phyloP scores from a whole-genome alignment of 805 yeast species.

The Myxozyma mucilagina region DNA sequence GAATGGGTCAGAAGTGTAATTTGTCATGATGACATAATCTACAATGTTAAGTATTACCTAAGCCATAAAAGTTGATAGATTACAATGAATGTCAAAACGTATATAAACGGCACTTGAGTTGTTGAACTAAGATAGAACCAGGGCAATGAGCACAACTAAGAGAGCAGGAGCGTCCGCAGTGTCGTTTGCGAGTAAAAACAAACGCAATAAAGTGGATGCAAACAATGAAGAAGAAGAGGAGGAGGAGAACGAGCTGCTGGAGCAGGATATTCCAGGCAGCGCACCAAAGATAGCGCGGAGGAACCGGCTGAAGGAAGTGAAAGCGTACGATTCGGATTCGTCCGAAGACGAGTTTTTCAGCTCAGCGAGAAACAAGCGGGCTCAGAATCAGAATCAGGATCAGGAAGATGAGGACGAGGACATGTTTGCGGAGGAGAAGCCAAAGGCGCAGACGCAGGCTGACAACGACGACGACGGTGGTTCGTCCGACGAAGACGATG shows the following conservation, averaged over 20 bases:
- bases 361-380: constrained; percentile 13
- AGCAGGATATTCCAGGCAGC: constrained; percentile 27
- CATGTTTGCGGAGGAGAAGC: constrained; percentile 22
- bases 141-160: too few relatives aligned
- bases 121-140: too few relatives aligned
- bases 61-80: too few relatives aligned
- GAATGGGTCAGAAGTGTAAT: too few relatives aligned
- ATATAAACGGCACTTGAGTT: too few relatives aligned
- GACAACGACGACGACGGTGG: constrained; percentile 30
- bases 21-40: too few relatives aligned
- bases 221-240: background rate
- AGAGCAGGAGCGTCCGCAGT: too few relatives aligned
- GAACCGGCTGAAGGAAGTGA: constrained; percentile 17
- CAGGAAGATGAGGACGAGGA: constrained; percentile 41
- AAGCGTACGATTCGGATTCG: constrained; percentile 33
- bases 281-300: constrained; percentile 15
- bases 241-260: constrained; percentile 23
- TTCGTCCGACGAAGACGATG: constrained; percentile 32
- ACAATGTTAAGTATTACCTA: too few relatives aligned
- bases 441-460: constrained; percentile 7
- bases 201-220: background rate
- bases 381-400: constrained; percentile 20
- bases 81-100: too few relatives aligned
- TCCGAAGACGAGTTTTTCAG: constrained; percentile 29
- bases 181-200: too few relatives aligned